Conservation (phyloP, 2,329 filamentous ascomycete genomes). For the Colletotrichum gloeosporioides region DNA sequence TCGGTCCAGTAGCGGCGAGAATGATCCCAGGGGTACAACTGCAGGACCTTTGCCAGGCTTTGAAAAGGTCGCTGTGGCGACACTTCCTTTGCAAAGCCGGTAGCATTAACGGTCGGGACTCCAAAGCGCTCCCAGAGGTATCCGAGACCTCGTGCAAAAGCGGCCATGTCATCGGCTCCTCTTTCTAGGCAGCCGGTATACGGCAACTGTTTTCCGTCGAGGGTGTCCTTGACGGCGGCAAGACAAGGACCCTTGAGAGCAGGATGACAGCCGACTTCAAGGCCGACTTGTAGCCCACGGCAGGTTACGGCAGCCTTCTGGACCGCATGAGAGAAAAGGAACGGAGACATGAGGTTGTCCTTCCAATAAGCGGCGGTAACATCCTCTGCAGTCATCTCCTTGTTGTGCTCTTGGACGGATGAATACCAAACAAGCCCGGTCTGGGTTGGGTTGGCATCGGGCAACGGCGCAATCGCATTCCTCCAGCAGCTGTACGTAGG, state of each 20-base stretch:
- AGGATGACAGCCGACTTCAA: slow-evolving; percentile 40
- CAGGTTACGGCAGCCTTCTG: slow-evolving; percentile 14
- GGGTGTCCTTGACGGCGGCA: slow-evolving; percentile 28
- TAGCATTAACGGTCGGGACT: background rate
- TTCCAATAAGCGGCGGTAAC: slow-evolving; percentile 39
- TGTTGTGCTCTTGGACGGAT: background rate
- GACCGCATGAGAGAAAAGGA: slow-evolving; percentile 27
- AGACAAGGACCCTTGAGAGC: slow-evolving; percentile 41
- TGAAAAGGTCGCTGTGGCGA: background rate
- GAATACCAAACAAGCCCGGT: background rate
- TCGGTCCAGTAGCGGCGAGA: slow-evolving; percentile 33
- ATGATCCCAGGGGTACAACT: slow-evolving; percentile 48
- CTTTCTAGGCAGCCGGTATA: slow-evolving; percentile 28
- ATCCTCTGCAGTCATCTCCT: slow-evolving; percentile 25
- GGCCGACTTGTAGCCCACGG: background rate
- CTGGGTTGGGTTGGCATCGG: background rate
- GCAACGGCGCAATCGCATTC: background rate
- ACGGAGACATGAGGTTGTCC: slow-evolving; percentile 30
- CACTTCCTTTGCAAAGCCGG: background rate
- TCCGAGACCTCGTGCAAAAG: slow-evolving; percentile 19
- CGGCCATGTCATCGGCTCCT: slow-evolving; percentile 22
- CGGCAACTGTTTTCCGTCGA: slow-evolving; percentile 19
- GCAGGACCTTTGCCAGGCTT: slow-evolving; percentile 28
- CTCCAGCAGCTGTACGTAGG: background rate
- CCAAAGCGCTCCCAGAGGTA: slow-evolving; percentile 26